A percentile compares a stretch with the other conserved stretches of the same genome.
These are phyloP conservation scores for Aspergillus sclerotialis DNA, from an alignment of 2,329 filamentous ascomycete genomes.

Conservation along the genomic window DNA sequence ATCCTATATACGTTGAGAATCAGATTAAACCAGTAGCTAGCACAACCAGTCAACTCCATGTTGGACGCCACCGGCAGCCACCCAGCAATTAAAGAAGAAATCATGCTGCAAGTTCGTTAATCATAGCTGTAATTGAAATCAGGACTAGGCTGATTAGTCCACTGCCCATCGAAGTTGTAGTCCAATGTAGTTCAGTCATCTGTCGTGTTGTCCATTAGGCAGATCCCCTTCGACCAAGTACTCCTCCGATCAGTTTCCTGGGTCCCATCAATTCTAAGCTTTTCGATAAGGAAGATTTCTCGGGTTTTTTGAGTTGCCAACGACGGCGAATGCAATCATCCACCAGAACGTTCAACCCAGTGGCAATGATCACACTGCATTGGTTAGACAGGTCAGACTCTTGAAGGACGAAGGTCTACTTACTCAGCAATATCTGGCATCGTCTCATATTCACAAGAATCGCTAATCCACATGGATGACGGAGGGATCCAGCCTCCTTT, in stretches of 20 bases:
- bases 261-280: constrained; percentile 58
- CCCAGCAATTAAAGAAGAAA: too few species aligned
- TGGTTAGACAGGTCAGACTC: constrained; percentile 3
- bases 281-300: constrained; percentile 45
- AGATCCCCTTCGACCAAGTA: constrained; percentile 50
- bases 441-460: constrained; percentile 60
- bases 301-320: constrained; percentile 56
- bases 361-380: constrained; percentile 72
- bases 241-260: constrained; percentile 56
- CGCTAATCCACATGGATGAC: constrained; percentile 84
- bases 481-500: constrained; percentile 88
- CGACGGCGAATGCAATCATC: constrained; percentile 83
- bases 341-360: constrained; percentile 80
- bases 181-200: too few species aligned
- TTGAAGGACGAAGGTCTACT: constrained; percentile 30
- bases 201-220: too few species aligned
- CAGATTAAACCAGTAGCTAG: too few species aligned
- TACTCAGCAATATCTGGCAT: constrained; percentile 83
- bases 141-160: too few species aligned
- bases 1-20: too few species aligned
- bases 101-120: constrained; percentile 1
- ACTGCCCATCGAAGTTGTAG: too few species aligned
- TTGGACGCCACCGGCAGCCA: too few species aligned
- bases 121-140: too few species aligned
- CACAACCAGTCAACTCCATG: too few species aligned